phyloP scores from a whole-genome alignment of 805 yeast genomes.

The Saccharomycopsis sp. region DNA sequence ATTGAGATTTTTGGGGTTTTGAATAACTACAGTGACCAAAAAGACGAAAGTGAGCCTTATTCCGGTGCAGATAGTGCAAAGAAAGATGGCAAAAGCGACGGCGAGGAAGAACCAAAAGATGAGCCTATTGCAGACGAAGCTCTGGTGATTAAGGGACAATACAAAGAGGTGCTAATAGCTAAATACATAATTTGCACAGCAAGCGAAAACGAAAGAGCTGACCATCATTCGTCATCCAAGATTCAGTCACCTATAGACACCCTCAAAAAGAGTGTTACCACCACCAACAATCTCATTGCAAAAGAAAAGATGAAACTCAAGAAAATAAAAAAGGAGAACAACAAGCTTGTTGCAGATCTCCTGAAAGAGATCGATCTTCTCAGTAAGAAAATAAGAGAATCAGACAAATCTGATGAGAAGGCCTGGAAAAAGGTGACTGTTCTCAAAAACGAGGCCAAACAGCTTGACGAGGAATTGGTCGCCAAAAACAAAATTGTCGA shows the following conservation, averaged over 20 bases:
- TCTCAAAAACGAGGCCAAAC: constrained; percentile 33
- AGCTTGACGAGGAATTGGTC: constrained; percentile 10
- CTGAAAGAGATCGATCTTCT: constrained; percentile 52
- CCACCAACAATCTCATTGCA: constrained; percentile 52
- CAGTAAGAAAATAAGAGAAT: constrained; percentile 39
- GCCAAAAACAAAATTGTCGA: constrained; percentile 4
- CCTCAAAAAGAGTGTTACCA: constrained; percentile 55
- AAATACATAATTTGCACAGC: constrained; percentile 15
- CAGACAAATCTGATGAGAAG: constrained; percentile 51
- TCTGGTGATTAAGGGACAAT: neutral
- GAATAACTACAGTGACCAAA: constrained; percentile 22
- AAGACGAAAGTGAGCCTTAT: constrained; percentile 7
- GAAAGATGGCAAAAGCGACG: constrained; percentile 17
- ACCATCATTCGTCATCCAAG: constrained; percentile 1
- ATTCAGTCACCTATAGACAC: constrained; percentile 51
- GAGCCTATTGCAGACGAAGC: constrained; percentile 8
- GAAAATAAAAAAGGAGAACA: constrained; percentile 50
- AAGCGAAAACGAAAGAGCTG: constrained; percentile 1
- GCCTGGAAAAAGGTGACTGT: constrained; percentile 45
- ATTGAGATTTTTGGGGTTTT: constrained; percentile 38
- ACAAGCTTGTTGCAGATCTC: constrained; percentile 43
- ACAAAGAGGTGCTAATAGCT: constrained; percentile 7
- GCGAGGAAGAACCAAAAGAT: constrained; percentile 20
- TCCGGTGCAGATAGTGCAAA: too few species aligned
- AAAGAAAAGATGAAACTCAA: constrained; percentile 53